Evolutionary conservation across 163 green algal species (phyloP), one percentile per base, ranked within the genome.

Genomic region (Chloromonas sp.): DNA sequence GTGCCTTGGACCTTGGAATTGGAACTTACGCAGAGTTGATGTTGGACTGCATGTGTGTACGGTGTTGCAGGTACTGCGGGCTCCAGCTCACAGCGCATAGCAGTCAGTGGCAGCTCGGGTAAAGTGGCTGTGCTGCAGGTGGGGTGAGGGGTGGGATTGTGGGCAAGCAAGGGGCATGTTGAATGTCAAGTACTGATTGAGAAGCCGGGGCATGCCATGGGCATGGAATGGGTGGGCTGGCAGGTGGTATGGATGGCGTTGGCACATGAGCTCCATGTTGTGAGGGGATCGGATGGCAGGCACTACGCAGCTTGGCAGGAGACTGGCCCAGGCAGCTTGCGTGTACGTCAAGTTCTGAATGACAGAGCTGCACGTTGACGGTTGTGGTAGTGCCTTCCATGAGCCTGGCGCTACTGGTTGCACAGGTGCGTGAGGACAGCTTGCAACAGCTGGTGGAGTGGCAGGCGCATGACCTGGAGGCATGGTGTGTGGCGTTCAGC

Each of bases 381-480:
- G 36, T 36, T 36, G 36, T 36, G 36, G 36, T 36, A 36, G 36
- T 36, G 36, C 36, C 36, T 36, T 36, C 36, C 36, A 36, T 36
- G 36, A 36, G 36, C 36, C 36, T 36, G 36, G 36, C 36, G 36
- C 36, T 36, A 36, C 36, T 36, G 36, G 36, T 36, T 74, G 66
- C 11, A 11, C 82, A 88, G 86, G 80, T 90, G 83, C n/a, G 60
- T 60, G 36, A 86, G 70, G 58, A 11, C 14, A 81, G 83, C 2
- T n/a, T 93, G 60, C 13, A 77, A 8, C 58, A 86, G 60, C 11
- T 91, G 36, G 62, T 14, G 13, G 87, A 91, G 14, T 96, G 94
- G 94, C 60, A 84, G 5, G 94, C 86, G 0, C 94, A 96, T 84
- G 85, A 93, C 0, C 88, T 97, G 60, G 96, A 98, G 86, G 90